A percentile compares a stretch with the other conserved stretches of the same genome.
Evolutionary conservation across 2,329 filamentous ascomycete species (phyloP).

Genomic region (Nemania serpens): DNA sequence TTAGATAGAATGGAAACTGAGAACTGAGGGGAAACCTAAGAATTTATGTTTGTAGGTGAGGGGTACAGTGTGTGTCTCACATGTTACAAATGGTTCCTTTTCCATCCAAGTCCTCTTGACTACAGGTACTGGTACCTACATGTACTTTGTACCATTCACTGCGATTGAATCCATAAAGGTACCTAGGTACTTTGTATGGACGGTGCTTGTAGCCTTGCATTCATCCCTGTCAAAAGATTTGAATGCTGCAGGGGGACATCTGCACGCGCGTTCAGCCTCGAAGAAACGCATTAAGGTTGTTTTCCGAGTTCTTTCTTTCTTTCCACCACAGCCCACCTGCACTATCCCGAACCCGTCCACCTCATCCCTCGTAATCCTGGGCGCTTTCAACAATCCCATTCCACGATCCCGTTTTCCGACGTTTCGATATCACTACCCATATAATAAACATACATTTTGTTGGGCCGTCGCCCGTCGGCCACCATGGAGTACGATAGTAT

Average conservation of each 20-base stretch:
- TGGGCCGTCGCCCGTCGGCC: not conserved
- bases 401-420: no score
- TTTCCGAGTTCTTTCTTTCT: not conserved
- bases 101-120: no score
- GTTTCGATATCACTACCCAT: no score
- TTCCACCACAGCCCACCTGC: slow-evolving; percentile 1
- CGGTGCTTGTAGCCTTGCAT: slow-evolving; percentile 18
- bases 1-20: no score
- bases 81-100: no score
- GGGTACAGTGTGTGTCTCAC: no score
- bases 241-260: not conserved
- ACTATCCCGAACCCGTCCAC: slow-evolving; percentile 4
- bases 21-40: no score
- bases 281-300: slow-evolving; percentile 6
- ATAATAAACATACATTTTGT: no score
- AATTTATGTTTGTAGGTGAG: no score
- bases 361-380: not conserved
- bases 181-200: not conserved
- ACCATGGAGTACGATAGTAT: slow-evolving; percentile 64
- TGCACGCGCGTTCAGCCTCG: slow-evolving; percentile 12
- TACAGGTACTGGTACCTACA: no score
- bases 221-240: not conserved
- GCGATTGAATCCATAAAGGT: no score
- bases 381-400: not conserved
- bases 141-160: no score